phyloP scores from a whole-genome alignment of 108 stramenopile species.

The Skeletonema tropicum region DNA sequence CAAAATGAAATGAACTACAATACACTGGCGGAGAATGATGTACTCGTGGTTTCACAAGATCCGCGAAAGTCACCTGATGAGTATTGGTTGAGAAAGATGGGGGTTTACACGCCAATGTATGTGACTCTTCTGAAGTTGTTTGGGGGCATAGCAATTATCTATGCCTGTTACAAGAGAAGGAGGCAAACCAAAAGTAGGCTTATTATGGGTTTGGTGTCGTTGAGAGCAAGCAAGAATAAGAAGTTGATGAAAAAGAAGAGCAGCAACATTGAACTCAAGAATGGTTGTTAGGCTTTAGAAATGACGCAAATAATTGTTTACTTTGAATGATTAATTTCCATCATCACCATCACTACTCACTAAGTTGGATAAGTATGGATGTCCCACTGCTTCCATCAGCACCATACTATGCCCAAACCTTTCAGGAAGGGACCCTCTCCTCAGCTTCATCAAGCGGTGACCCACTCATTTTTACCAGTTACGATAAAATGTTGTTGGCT shows the following conservation, averaged over 20 bases:
- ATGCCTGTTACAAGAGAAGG: neutral
- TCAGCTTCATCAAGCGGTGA: too few species aligned
- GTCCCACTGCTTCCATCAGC: too few species aligned
- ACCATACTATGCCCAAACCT: neutral
- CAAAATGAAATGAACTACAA: conserved; percentile 38
- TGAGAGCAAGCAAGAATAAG: neutral
- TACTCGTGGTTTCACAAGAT: conserved; percentile 30
- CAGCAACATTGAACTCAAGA: neutral
- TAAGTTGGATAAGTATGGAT: too few species aligned
- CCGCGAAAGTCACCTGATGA: conserved; percentile 35
- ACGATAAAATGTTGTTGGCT: too few species aligned
- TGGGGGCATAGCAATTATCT: neutral
- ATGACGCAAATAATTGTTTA: neutral
- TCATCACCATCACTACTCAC: too few species aligned
- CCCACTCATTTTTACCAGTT: too few species aligned
- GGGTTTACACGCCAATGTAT: conserved; percentile 13
- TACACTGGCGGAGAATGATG: conserved; percentile 20
- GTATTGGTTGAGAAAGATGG: conserved; percentile 33
- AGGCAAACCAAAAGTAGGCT: neutral
- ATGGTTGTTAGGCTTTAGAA: neutral
- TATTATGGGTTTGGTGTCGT: neutral
- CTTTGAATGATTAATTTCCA: too few species aligned
- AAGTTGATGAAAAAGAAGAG: neutral
- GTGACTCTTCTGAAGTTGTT: neutral
- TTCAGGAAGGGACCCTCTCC: neutral